These are phyloP conservation scores for Leptographium radiaticola DNA, from an alignment of 2,329 filamentous ascomycete species.

Conservation along the genomic window DNA sequence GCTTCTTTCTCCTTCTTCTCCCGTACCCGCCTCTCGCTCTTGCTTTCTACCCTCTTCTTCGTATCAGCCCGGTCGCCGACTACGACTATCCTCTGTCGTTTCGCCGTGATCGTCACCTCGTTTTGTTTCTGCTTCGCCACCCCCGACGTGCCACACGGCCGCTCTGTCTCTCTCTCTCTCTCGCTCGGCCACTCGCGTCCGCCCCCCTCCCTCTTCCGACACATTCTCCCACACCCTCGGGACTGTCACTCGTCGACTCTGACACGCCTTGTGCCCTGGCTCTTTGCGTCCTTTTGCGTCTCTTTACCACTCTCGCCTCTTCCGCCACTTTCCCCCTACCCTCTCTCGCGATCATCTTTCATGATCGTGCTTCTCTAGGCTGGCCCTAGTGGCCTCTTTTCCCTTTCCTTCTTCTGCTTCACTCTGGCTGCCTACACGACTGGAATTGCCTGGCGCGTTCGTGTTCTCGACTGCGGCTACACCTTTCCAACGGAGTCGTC, in stretches of 20 bases:
- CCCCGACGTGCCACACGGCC: no score
- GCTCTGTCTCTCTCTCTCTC: conserved; percentile 10
- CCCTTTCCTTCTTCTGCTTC: conserved; percentile 18
- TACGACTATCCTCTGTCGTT: no score
- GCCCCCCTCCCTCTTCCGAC: no score
- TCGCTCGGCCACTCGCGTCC: no score
- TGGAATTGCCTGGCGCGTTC: conserved; percentile 26
- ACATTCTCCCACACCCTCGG: no score
- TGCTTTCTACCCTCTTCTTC: background rate
- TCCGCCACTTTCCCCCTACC: background rate
- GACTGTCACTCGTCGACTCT: no score
- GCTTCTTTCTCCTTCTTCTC: background rate
- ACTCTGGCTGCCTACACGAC: conserved; percentile 23
- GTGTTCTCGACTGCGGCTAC: background rate
- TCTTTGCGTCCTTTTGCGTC: no score
- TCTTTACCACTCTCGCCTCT: conserved; percentile 1
- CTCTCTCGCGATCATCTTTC: conserved; percentile 15
- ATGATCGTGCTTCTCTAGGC: conserved; percentile 25
- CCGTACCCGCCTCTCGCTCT: background rate
- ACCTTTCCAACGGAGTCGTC: conserved; percentile 5
- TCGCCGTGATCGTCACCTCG: no score
- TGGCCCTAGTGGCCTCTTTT: conserved; percentile 24
- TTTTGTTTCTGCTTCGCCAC: background rate
- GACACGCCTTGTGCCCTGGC: no score
- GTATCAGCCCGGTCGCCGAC: background rate